Evolutionary conservation across 2,329 filamentous ascomycete genomes (phyloP).

Genomic region (Sphaerostilbella broomeana): DNA sequence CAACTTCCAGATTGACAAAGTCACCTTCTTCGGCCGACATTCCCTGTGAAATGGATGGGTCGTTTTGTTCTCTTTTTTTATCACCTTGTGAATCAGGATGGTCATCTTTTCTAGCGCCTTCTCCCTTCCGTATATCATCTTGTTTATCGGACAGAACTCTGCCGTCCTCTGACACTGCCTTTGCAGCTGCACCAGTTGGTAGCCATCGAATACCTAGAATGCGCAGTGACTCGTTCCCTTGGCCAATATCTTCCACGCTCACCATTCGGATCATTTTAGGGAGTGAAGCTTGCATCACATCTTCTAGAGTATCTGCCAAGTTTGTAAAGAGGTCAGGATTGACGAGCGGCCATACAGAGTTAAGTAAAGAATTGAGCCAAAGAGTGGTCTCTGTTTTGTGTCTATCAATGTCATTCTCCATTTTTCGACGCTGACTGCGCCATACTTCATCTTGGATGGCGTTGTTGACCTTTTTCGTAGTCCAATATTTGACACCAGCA

Average conservation of each 20-base stretch:
- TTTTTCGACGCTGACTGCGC: conserved; percentile 54
- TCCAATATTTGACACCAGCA: conserved; percentile 49
- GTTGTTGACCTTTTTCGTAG: conserved; percentile 52
- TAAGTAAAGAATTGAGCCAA: conserved; percentile 65
- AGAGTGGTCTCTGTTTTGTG: conserved; percentile 56
- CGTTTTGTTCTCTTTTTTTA: conserved; percentile 18
- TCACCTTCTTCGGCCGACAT: conserved; percentile 74
- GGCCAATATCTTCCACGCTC: conserved; percentile 67
- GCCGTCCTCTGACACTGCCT: conserved; percentile 53
- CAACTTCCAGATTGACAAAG: conserved; percentile 70
- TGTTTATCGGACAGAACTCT: conserved; percentile 37
- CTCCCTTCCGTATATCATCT: conserved; percentile 21
- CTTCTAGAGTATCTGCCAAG: conserved; percentile 64
- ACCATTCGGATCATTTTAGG: conserved; percentile 67
- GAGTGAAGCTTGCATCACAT: conserved; percentile 72
- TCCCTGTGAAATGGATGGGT: conserved; percentile 40
- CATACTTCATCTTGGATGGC: conserved; percentile 65
- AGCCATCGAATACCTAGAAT: conserved; percentile 68
- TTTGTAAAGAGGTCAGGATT: conserved; percentile 69
- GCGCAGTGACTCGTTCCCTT: conserved; percentile 64
- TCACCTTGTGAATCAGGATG: conserved; percentile 29
- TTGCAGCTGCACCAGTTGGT: conserved; percentile 61
- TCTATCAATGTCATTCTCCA: conserved; percentile 34
- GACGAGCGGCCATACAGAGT: conserved; percentile 65
- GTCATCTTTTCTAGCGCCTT: conserved; percentile 19